Percentiles rank a stretch among this genome's conserved stretches.
Evolutionary conservation across 2,329 filamentous ascomycete species (phyloP).

Genomic region (Grosmannia clavigera): DNA sequence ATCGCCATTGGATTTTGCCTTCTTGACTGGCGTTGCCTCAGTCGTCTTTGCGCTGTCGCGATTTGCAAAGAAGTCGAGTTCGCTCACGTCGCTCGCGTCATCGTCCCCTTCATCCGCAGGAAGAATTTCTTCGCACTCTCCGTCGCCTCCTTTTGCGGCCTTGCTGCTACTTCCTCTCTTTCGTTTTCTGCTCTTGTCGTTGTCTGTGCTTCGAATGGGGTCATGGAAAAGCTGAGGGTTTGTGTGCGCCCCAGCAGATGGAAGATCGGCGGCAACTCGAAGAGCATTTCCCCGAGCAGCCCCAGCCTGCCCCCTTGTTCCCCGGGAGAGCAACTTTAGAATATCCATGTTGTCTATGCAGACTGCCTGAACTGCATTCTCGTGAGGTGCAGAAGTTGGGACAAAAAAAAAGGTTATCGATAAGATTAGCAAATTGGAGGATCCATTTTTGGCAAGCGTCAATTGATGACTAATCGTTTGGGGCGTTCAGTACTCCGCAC

Average conservation of each 20-base stretch:
- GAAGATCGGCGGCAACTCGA: constrained; percentile 32
- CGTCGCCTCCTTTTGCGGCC: background rate
- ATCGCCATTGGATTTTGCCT: constrained; percentile 24
- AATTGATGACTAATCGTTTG: too few species aligned
- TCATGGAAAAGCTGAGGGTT: constrained; percentile 61
- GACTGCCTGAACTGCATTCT: background rate
- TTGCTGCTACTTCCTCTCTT: constrained; percentile 17
- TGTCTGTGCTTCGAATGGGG: constrained; percentile 23
- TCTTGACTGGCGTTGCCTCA: constrained; percentile 8
- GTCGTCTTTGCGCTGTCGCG: constrained; percentile 16
- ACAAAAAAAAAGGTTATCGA: background rate
- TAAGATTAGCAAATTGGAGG: background rate
- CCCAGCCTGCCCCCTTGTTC: constrained; percentile 35
- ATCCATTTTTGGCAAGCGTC: too few species aligned
- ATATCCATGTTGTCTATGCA: constrained; percentile 46
- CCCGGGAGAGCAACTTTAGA: constrained; percentile 58
- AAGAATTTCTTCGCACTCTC: constrained; percentile 14
- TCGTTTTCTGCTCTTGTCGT: constrained; percentile 44
- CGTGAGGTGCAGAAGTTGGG: background rate
- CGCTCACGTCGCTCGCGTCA: constrained; percentile 25
- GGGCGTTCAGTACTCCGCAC: too few species aligned
- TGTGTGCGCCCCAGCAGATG: constrained; percentile 49
- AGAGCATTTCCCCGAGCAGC: constrained; percentile 22
- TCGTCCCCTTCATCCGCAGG: constrained; percentile 24
- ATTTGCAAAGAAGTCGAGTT: constrained; percentile 48